Conservation (phyloP, 208 protist species). For the Trypanosoma vivax region DNA sequence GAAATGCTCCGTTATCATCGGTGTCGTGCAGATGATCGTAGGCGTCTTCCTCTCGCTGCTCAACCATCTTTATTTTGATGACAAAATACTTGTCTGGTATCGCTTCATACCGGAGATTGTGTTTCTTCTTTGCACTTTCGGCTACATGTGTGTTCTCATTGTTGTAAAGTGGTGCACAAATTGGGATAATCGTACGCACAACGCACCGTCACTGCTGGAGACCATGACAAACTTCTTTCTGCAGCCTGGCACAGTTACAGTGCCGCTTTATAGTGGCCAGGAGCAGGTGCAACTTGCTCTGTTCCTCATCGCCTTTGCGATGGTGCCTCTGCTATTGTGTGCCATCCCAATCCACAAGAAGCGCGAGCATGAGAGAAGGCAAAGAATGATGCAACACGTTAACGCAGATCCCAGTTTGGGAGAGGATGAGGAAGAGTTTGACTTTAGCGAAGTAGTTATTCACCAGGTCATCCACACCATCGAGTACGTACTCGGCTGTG, state of each 20-base stretch:
- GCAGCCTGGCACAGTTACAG: slow-evolving; percentile 62
- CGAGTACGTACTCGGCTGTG: slow-evolving; percentile 97
- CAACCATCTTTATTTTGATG: slow-evolving; percentile 92
- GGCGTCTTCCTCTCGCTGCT: slow-evolving; percentile 92
- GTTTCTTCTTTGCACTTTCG: slow-evolving; percentile 93
- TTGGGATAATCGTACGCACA: slow-evolving; percentile 76
- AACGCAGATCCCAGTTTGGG: slow-evolving; percentile 15
- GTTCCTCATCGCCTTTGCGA: slow-evolving; percentile 59
- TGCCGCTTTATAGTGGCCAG: slow-evolving; percentile 77
- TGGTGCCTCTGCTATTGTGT: slow-evolving; percentile 81
- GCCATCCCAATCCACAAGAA: slow-evolving; percentile 76
- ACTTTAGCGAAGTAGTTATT: slow-evolving; percentile 94
- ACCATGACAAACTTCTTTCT: slow-evolving; percentile 93
- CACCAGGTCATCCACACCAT: slow-evolving; percentile 99
- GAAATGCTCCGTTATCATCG: slow-evolving; percentile 92
- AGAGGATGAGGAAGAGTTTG: slow-evolving; percentile 78
- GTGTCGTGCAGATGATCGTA: slow-evolving; percentile 94
- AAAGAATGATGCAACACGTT: slow-evolving; percentile 1
- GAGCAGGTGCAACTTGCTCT: slow-evolving; percentile 75
- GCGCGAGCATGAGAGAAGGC: slow-evolving; percentile 37
- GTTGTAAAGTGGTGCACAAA: slow-evolving; percentile 95
- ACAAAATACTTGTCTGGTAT: slow-evolving; percentile 85
- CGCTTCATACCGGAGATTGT: slow-evolving; percentile 96
- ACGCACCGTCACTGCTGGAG: slow-evolving; percentile 82
- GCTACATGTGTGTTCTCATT: slow-evolving; percentile 97